Evolutionary conservation across 1,284 basidiomycete genomes (phyloP).

Genomic region (Peniophora sp.): DNA sequence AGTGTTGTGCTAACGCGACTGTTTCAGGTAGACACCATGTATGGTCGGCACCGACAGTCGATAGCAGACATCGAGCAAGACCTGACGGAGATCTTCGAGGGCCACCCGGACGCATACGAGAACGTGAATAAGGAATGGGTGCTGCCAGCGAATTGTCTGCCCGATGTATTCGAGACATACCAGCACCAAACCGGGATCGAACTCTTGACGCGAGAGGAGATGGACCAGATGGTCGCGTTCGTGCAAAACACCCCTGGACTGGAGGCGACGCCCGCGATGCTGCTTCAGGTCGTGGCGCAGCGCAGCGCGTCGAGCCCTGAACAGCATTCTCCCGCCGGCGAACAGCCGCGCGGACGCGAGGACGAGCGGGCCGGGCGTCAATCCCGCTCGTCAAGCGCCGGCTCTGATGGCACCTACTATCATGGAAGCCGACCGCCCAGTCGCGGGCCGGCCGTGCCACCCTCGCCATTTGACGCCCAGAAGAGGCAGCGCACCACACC

Average conservation of each 20-base stretch:
- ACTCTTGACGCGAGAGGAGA: constrained; percentile 52
- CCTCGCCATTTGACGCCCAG: constrained; percentile 59
- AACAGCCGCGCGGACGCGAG: constrained; percentile 15
- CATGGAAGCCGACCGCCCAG: constrained; percentile 36
- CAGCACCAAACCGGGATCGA: constrained; percentile 47
- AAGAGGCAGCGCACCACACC: constrained; percentile 58
- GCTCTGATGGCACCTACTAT: constrained; percentile 32
- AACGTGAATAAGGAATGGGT: constrained; percentile 50
- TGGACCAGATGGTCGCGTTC: constrained; percentile 44
- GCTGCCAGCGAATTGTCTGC: constrained; percentile 59
- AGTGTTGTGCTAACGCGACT: neutral
- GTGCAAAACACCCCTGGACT: constrained; percentile 53
- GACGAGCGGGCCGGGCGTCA: constrained; percentile 17
- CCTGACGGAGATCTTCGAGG: constrained; percentile 55
- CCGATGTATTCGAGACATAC: constrained; percentile 56
- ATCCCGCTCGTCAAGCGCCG: constrained; percentile 53
- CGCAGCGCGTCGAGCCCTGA: constrained; percentile 45
- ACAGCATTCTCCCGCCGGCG: constrained; percentile 18
- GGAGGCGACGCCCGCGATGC: constrained; percentile 57
- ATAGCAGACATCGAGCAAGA: constrained; percentile 61
- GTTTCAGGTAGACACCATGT: constrained; percentile 8
- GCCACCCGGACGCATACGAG: constrained; percentile 47
- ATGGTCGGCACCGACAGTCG: constrained; percentile 55
- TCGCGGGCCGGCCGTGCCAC: constrained; percentile 25
- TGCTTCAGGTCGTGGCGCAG: constrained; percentile 58